phyloP scores from a whole-genome alignment of 1,284 basidiomycete genomes.

The Mycena citricolor region DNA sequence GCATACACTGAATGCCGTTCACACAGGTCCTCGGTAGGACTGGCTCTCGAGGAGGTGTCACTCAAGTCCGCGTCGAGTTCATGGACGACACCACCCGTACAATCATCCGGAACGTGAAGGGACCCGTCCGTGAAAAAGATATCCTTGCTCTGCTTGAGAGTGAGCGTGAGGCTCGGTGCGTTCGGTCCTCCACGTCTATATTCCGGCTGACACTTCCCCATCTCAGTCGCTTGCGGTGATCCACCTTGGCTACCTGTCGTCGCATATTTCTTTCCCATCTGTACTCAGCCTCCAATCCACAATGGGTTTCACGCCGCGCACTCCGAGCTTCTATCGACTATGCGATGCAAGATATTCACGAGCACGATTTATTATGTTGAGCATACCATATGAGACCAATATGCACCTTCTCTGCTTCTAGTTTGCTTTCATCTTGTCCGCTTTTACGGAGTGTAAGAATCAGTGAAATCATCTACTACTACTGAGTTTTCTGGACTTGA shows the following conservation, averaged over 20 bases:
- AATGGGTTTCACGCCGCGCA: slow-evolving; percentile 11
- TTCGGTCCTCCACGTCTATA: slow-evolving; percentile 29
- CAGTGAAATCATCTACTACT: too few species aligned
- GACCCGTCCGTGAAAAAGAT: slow-evolving; percentile 94
- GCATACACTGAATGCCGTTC: slow-evolving; percentile 9
- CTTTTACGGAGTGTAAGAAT: too few species aligned
- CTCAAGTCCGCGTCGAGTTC: slow-evolving; percentile 99
- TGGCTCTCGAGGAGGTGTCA: slow-evolving; percentile 99
- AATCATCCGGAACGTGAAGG: slow-evolving; percentile 99
- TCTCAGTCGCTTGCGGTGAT: slow-evolving; percentile 43
- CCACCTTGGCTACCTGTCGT: slow-evolving; percentile 14
- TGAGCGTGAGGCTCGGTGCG: slow-evolving; percentile 99
- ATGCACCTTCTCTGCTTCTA: too few species aligned
- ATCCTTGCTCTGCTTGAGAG: slow-evolving; percentile 97
- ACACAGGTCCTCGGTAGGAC: slow-evolving; percentile 94
- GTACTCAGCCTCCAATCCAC: slow-evolving; percentile 16
- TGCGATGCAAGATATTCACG: too few species aligned
- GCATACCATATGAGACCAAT: slow-evolving; percentile 14
- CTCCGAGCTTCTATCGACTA: too few species aligned
- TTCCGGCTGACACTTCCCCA: slow-evolving; percentile 22
- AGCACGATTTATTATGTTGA: slow-evolving; percentile 7
- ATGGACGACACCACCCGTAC: slow-evolving; percentile 96
- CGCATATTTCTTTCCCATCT: slow-evolving; percentile 16
- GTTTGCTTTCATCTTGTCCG: too few species aligned
- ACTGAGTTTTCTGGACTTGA: too few species aligned